These are phyloP conservation scores for Emergomyces pasteurianus DNA, from an alignment of 2,329 filamentous ascomycete species.

Conservation along the genomic window DNA sequence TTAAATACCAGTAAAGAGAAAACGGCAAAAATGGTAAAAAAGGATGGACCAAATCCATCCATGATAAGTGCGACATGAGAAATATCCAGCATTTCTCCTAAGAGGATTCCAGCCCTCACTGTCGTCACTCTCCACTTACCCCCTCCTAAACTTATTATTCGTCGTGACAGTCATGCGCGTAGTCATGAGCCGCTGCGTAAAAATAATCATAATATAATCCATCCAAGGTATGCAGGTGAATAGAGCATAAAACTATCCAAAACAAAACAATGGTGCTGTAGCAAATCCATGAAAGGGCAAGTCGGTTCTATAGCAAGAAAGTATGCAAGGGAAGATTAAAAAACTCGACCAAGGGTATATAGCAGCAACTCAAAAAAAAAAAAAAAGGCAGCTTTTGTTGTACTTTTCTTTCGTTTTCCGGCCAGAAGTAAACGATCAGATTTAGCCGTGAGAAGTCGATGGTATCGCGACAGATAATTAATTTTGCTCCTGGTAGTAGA, in stretches of 20 bases:
- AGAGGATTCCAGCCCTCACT: background rate
- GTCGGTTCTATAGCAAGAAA: background rate
- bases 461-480: background rate
- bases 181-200: background rate
- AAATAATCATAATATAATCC: background rate
- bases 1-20: background rate
- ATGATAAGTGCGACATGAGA: background rate
- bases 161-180: background rate
- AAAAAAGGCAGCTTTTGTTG: background rate
- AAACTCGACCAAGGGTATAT: conserved; percentile 1
- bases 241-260: background rate
- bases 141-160: background rate
- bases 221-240: background rate
- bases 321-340: background rate
- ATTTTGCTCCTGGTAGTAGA: background rate
- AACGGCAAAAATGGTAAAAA: background rate
- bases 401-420: background rate
- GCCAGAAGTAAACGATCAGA: background rate
- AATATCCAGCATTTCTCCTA: conserved; percentile 1
- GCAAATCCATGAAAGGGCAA: background rate
- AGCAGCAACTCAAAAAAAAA: background rate
- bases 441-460: background rate
- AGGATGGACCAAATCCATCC: background rate
- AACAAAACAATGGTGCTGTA: background rate
- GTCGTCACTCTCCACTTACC: background rate